phyloP scores from a whole-genome alignment of 495 filamentous ascomycete species.

The Xylaria palmicola region DNA sequence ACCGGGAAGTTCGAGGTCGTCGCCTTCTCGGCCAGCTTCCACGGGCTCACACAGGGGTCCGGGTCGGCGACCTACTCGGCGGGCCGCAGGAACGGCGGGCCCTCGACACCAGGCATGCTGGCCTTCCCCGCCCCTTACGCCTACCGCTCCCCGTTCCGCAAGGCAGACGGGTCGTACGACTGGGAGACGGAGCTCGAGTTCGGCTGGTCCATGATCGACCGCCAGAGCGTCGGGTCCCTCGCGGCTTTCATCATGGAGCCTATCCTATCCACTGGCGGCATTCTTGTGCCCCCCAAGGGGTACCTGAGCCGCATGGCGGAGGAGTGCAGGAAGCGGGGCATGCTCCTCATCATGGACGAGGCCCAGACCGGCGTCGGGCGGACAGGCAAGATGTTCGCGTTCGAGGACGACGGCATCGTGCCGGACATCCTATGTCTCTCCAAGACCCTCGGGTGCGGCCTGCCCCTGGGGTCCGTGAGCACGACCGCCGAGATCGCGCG shows the following conservation, averaged over 20 bases:
- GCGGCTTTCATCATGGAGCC: constrained; percentile 56
- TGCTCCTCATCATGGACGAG: constrained; percentile 57
- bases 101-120: constrained; percentile 32
- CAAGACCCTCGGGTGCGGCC: constrained; percentile 56
- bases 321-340: constrained; percentile 50
- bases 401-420: constrained; percentile 46
- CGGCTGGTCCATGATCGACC: constrained; percentile 53
- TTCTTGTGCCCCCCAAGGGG: constrained; percentile 46
- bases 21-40: constrained; percentile 18
- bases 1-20: constrained; percentile 60
- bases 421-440: constrained; percentile 55
- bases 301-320: constrained; percentile 46
- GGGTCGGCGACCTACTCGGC: constrained; percentile 36
- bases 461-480: constrained; percentile 52
- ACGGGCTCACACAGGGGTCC: background rate
- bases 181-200: constrained; percentile 58
- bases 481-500: constrained; percentile 48
- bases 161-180: constrained; percentile 53
- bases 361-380: constrained; percentile 56
- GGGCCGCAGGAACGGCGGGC: constrained; percentile 45
- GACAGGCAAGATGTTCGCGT: constrained; percentile 52
- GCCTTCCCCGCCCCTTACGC: constrained; percentile 45
- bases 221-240: constrained; percentile 52
- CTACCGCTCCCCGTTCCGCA: constrained; percentile 52
- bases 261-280: constrained; percentile 53